phyloP scores from a whole-genome alignment of 805 yeast genomes.

The Alloascoidea hylecoeti region DNA sequence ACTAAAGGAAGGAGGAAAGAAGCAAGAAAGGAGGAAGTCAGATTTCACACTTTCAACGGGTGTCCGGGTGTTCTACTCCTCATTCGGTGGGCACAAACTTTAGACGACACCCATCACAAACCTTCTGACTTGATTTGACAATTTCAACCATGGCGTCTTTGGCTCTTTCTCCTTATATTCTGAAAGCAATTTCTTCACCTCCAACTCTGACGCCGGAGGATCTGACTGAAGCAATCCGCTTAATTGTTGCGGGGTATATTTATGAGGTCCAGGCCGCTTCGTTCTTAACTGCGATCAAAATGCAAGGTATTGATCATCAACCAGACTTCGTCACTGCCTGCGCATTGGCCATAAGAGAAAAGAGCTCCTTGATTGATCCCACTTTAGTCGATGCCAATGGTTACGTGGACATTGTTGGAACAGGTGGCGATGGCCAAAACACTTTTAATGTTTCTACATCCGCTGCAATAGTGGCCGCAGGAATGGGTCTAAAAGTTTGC shows the following conservation, averaged over 20 bases:
- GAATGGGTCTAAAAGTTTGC: slow-evolving; percentile 66
- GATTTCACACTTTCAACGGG: no score
- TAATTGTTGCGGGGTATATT: slow-evolving; percentile 46
- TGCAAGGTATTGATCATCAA: slow-evolving; percentile 64
- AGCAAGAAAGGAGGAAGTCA: no score
- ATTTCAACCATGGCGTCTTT: slow-evolving; percentile 4
- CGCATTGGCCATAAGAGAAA: slow-evolving; percentile 56
- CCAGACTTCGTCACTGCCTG: slow-evolving; percentile 81
- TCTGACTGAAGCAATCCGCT: slow-evolving; percentile 43
- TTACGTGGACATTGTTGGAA: slow-evolving; percentile 86
- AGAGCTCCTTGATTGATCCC: slow-evolving; percentile 39
- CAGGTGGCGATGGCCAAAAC: slow-evolving; percentile 98
- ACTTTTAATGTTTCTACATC: slow-evolving; percentile 96
- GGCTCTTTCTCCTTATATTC: slow-evolving; percentile 41
- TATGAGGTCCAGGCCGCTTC: slow-evolving; percentile 62
- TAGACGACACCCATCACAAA: background rate
- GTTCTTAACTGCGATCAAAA: slow-evolving; percentile 65
- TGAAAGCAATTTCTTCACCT: slow-evolving; percentile 45
- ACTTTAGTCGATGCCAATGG: slow-evolving; percentile 30
- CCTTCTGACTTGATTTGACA: background rate
- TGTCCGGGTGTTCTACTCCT: no score
- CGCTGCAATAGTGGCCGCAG: slow-evolving; percentile 88
- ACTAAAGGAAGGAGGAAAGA: no score
- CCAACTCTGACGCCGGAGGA: slow-evolving; percentile 52
- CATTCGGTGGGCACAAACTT: background rate